Evolutionary conservation across 257 asterid species (phyloP).

Genomic region (Verbena officinalis): DNA sequence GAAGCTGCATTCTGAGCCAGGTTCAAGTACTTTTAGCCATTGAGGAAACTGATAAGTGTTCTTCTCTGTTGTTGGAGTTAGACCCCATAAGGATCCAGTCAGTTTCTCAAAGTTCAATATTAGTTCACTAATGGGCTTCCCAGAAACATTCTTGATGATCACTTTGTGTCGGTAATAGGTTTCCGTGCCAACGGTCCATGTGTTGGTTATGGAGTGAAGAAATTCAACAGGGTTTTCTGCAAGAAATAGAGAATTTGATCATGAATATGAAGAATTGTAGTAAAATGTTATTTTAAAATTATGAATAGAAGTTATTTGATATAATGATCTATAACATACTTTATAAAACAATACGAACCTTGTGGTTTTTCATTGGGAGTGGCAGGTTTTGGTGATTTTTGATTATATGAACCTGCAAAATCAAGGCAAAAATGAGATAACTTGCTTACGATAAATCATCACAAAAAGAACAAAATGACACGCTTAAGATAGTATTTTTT

Average conservation of each 20-base stretch:
- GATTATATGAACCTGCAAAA: neutral
- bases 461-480: too few species aligned
- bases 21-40: conserved; percentile 46
- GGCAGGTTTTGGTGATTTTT: neutral
- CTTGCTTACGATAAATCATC: too few species aligned
- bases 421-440: neutral
- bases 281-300: neutral
- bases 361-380: neutral
- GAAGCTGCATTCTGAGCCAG: conserved; percentile 50
- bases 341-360: neutral
- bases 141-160: conserved; percentile 48
- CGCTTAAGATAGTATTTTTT: neutral
- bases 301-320: neutral
- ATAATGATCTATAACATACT: too few species aligned
- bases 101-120: conserved; percentile 45
- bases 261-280: too few species aligned
- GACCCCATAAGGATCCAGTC: conserved; percentile 61
- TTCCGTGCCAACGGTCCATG: conserved; percentile 47
- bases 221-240: conserved; percentile 47
- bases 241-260: neutral
- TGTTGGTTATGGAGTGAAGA: conserved; percentile 50
- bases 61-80: conserved; percentile 43
- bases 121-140: conserved; percentile 43
- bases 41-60: conserved; percentile 51
- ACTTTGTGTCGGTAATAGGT: conserved; percentile 58